Evolutionary conservation across 495 filamentous ascomycete genomes (phyloP).

Genomic region (Cercophora scortea): DNA sequence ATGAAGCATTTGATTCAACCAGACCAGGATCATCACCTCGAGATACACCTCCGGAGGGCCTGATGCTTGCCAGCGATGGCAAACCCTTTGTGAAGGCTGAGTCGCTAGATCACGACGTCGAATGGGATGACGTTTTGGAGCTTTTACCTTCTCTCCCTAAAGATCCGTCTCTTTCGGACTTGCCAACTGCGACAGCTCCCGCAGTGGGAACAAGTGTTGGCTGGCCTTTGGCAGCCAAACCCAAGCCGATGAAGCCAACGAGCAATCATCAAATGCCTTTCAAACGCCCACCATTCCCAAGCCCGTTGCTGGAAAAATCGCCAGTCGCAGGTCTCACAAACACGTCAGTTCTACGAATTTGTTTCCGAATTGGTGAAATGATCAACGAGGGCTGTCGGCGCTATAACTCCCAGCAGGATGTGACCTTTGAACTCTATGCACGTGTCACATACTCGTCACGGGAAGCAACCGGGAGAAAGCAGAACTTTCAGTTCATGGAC

Average conservation of each 20-base stretch:
- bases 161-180: background rate
- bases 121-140: constrained; percentile 26
- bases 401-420: constrained; percentile 26
- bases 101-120: constrained; percentile 27
- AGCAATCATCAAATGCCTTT: constrained; percentile 20
- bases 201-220: too few species aligned
- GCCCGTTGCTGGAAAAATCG: constrained; percentile 40
- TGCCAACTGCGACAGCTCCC: too few species aligned
- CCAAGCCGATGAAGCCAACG: too few species aligned
- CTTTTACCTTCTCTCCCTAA: constrained; percentile 5
- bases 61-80: background rate
- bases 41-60: background rate
- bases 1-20: constrained; percentile 5
- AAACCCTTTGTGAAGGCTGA: constrained; percentile 9
- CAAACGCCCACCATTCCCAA: constrained; percentile 41
- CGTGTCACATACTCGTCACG: constrained; percentile 47
- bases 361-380: constrained; percentile 54
- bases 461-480: constrained; percentile 31
- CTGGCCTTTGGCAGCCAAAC: too few species aligned
- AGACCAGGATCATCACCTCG: constrained; percentile 6
- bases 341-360: constrained; percentile 42
- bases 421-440: constrained; percentile 52
- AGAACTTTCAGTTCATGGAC: constrained; percentile 53
- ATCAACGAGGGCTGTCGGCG: constrained; percentile 35
- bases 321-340: constrained; percentile 44